These are phyloP conservation scores for Haemoproteus tartakovskyi DNA, from an alignment of 169 alveolate species.

Conservation along the genomic window DNA sequence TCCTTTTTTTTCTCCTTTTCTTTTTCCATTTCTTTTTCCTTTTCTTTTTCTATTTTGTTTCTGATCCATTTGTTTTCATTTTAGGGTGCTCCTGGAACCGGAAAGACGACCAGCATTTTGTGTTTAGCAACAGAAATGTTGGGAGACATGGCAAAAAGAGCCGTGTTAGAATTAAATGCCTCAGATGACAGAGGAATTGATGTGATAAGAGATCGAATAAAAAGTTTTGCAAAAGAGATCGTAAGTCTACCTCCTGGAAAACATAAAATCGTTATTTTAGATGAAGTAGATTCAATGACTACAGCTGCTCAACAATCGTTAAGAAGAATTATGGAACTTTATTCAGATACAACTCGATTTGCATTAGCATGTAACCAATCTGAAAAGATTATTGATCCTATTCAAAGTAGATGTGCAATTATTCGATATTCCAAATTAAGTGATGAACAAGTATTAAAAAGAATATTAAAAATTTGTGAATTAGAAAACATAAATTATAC, in stretches of 20 bases:
- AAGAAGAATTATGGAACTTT: conserved; percentile 97
- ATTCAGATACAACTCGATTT: conserved; percentile 94
- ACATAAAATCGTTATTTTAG: conserved; percentile 94
- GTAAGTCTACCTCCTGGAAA: too few relatives aligned
- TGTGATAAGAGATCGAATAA: conserved; percentile 95
- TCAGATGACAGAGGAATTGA: conserved; percentile 98
- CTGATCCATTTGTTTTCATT: too few relatives aligned
- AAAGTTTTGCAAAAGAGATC: conserved; percentile 88
- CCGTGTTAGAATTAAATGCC: conserved; percentile 94
- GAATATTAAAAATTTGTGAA: conserved; percentile 84
- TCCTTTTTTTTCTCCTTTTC: too few relatives aligned
- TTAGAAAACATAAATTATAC: conserved; percentile 84
- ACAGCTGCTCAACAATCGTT: conserved; percentile 96
- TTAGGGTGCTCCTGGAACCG: conserved; percentile 99
- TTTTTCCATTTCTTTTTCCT: too few relatives aligned
- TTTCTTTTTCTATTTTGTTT: too few relatives aligned
- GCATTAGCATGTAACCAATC: conserved; percentile 96
- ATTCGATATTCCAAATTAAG: conserved; percentile 91
- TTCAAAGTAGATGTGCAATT: conserved; percentile 96
- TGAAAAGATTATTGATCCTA: conserved; percentile 94
- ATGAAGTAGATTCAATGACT: conserved; percentile 98
- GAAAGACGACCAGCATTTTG: conserved; percentile 91
- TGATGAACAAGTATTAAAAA: conserved; percentile 77
- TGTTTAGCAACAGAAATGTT: conserved; percentile 92
- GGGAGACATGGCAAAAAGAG: conserved; percentile 80